These are phyloP conservation scores for Dianthus caryophyllus DNA, from an alignment of 148 eudicot species.

Conservation along the genomic window DNA sequence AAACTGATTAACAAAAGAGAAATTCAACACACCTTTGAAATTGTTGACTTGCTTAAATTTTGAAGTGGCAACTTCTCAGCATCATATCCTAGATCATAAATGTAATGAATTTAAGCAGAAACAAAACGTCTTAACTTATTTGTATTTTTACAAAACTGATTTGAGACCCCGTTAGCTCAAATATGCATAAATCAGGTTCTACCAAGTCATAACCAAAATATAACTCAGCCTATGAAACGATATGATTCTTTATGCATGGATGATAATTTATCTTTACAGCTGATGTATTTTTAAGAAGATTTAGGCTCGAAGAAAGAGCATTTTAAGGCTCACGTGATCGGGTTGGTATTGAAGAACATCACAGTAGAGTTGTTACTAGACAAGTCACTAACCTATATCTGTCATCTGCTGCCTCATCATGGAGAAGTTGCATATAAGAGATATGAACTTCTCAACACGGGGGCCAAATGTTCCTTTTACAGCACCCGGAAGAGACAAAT, in stretches of 20 bases:
- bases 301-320: not conserved
- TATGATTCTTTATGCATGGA: not conserved
- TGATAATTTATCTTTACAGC: not conserved
- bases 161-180: not conserved
- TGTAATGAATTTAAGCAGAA: not conserved
- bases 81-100: constrained; percentile 16
- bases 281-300: not conserved
- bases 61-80: constrained; percentile 18
- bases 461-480: constrained; percentile 8
- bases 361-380: not conserved
- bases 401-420: constrained; percentile 12
- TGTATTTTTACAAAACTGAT: not conserved
- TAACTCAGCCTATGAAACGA: not conserved
- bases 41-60: constrained; percentile 10
- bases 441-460: constrained; percentile 12
- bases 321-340: not conserved
- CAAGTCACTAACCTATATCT: constrained; percentile 11
- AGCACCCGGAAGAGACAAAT: constrained; percentile 2
- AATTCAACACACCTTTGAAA: not conserved
- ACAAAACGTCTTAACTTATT: not conserved
- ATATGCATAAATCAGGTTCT: not conserved
- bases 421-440: constrained; percentile 16
- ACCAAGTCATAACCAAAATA: not conserved
- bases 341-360: not conserved
- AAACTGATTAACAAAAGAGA: not conserved